Conservation (phyloP, 257 asterid genomes). For the Agastache rugosa region DNA sequence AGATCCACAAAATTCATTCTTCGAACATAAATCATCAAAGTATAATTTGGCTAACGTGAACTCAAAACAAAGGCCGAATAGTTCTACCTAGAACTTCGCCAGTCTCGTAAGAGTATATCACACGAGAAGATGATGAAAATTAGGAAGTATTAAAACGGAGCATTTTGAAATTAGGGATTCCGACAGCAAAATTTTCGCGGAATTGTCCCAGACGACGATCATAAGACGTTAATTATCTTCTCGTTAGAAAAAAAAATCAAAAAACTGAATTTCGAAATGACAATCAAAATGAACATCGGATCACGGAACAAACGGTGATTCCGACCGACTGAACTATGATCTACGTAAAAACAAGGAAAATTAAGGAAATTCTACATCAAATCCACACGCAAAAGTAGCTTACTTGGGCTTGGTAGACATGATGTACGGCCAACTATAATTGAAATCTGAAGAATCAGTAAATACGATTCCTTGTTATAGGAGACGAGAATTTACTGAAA, state of each 20-base stretch:
- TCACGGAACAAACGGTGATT: slow-evolving; percentile 18
- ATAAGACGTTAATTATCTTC: background rate
- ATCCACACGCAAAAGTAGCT: slow-evolving; percentile 46
- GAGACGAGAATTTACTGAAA: slow-evolving; percentile 32
- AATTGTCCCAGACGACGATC: slow-evolving; percentile 9
- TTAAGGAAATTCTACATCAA: slow-evolving; percentile 42
- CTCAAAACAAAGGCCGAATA: slow-evolving; percentile 5
- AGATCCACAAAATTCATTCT: slow-evolving; percentile 27
- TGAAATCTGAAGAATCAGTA: slow-evolving; percentile 18
- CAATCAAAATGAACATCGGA: slow-evolving; percentile 19
- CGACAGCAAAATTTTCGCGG: background rate
- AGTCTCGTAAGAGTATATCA: background rate
- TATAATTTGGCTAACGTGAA: background rate
- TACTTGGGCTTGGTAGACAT: slow-evolving; percentile 88
- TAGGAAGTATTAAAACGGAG: slow-evolving; percentile 3
- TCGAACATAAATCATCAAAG: background rate
- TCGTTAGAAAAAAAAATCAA: background rate
- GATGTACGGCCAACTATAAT: slow-evolving; percentile 28
- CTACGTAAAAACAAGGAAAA: slow-evolving; percentile 37
- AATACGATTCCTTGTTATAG: slow-evolving; percentile 17
- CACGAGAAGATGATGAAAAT: background rate
- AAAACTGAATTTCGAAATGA: slow-evolving; percentile 3
- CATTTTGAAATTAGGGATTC: slow-evolving; percentile 36
- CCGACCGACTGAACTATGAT: slow-evolving; percentile 17
- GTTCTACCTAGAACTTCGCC: slow-evolving; percentile 10